These are phyloP conservation scores for Xanthoconium purpureum DNA, from an alignment of 768 basidiomycete species.

Conservation along the genomic window DNA sequence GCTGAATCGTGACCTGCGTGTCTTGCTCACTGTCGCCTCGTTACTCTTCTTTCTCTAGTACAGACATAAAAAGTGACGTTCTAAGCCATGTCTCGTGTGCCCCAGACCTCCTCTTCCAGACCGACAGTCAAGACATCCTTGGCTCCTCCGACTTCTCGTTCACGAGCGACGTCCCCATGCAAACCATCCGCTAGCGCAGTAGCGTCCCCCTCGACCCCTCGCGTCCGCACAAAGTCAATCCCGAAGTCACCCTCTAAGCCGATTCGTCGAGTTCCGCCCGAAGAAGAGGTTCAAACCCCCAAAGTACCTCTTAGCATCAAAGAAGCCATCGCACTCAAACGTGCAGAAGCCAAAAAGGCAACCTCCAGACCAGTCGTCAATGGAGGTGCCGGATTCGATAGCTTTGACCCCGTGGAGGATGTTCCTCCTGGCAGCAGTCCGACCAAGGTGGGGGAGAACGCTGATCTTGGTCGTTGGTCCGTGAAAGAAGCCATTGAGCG, in stretches of 20 bases:
- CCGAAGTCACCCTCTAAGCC: conserved; percentile 35
- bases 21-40: not conserved
- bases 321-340: conserved; percentile 75
- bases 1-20: too few relatives aligned
- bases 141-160: conserved; percentile 28
- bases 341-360: conserved; percentile 75
- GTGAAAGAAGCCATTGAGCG: conserved; percentile 75
- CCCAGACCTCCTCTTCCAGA: conserved; percentile 35
- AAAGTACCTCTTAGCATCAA: conserved; percentile 51
- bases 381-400: conserved; percentile 31
- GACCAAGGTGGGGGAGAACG: conserved; percentile 42
- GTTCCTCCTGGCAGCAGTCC: conserved; percentile 33
- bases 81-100: conserved; percentile 39
- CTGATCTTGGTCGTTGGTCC: conserved; percentile 57
- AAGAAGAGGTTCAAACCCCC: conserved; percentile 28
- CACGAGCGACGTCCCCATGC: conserved; percentile 30
- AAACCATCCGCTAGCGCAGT: conserved; percentile 29
- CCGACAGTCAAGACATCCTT: conserved; percentile 30
- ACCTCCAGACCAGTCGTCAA: conserved; percentile 22
- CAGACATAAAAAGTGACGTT: conserved; percentile 1
- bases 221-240: conserved; percentile 36
- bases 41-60: not conserved
- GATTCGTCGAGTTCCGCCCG: conserved; percentile 21
- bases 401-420: conserved; percentile 48
- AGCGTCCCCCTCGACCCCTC: conserved; percentile 28